Conservation (phyloP, 495 filamentous ascomycete species). For the Hypoxylon rickii region DNA sequence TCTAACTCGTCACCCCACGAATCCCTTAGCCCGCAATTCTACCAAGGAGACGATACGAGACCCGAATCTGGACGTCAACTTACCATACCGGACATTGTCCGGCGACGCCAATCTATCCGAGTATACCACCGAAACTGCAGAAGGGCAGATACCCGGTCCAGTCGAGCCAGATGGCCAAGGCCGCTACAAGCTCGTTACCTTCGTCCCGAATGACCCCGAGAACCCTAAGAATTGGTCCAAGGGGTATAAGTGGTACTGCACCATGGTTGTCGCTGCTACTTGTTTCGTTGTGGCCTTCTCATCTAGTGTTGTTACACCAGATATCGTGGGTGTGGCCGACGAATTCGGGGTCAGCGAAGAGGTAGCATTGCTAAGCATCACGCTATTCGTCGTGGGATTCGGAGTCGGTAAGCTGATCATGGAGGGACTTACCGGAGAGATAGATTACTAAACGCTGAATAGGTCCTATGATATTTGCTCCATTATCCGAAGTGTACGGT, state of each 20-base stretch:
- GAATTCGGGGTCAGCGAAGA: conserved; percentile 68
- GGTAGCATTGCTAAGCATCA: conserved; percentile 68
- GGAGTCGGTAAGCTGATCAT: conserved; percentile 62
- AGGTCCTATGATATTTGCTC: conserved; percentile 79
- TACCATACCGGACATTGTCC: conserved; percentile 67
- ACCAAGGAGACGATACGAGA: conserved; percentile 29
- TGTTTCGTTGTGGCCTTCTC: conserved; percentile 70
- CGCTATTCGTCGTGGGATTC: conserved; percentile 79
- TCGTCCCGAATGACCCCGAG: conserved; percentile 65
- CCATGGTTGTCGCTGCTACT: conserved; percentile 66
- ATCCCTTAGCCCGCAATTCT: conserved; percentile 14
- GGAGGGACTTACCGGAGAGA: not conserved
- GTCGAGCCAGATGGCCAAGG: conserved; percentile 55
- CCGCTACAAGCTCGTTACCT: conserved; percentile 75
- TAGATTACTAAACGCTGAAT: conserved; percentile 38
- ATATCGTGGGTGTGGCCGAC: conserved; percentile 61
- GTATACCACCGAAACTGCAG: conserved; percentile 63
- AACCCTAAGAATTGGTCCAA: conserved; percentile 74
- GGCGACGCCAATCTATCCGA: conserved; percentile 64
- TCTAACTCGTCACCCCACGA: conserved; percentile 13
- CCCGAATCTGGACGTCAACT: conserved; percentile 49
- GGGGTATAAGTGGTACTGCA: conserved; percentile 67
- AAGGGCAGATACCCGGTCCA: conserved; percentile 65
- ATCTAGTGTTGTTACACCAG: conserved; percentile 70
- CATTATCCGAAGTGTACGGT: conserved; percentile 73